Evolutionary conservation across 2,329 filamentous ascomycete species (phyloP).

Genomic region (Cladosporium sp.): DNA sequence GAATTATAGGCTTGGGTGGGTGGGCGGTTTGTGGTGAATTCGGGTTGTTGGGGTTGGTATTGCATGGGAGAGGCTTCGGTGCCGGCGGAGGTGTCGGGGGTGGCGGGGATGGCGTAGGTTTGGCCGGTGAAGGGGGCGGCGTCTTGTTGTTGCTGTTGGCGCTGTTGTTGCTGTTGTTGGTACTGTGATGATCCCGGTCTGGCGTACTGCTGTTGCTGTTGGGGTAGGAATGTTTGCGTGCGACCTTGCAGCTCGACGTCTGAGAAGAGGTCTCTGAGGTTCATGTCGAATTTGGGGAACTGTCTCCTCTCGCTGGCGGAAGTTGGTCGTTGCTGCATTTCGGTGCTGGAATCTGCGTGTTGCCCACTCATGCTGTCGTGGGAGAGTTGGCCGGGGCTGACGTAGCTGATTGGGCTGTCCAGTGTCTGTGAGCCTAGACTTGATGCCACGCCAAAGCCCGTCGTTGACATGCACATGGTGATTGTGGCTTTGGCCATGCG

Average conservation of each 20-base stretch:
- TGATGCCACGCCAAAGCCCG: conserved; percentile 61
- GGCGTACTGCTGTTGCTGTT: background rate
- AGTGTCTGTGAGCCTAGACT: conserved; percentile 27
- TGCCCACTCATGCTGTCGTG: background rate
- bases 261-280: conserved; percentile 48
- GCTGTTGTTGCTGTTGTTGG: conserved; percentile 26
- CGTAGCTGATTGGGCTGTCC: conserved; percentile 25
- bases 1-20: background rate
- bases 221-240: conserved; percentile 3
- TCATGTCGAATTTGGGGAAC: conserved; percentile 55
- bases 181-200: conserved; percentile 7
- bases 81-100: conserved; percentile 14
- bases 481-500: conserved; percentile 93
- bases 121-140: background rate
- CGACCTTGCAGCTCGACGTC: conserved; percentile 33
- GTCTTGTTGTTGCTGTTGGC: conserved; percentile 24
- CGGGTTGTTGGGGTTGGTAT: conserved; percentile 10
- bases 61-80: conserved; percentile 13
- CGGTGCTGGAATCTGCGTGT: conserved; percentile 1
- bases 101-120: conserved; percentile 16
- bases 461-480: conserved; percentile 86
- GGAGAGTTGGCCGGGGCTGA: conserved; percentile 15
- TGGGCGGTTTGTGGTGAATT: background rate
- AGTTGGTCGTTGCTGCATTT: background rate
- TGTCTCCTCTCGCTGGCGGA: conserved; percentile 20